Percentiles rank a stretch among this genome's conserved stretches.
These are phyloP conservation scores for Hypomyces rosellus DNA, from an alignment of 2,329 filamentous ascomycete genomes.

Conservation along the genomic window DNA sequence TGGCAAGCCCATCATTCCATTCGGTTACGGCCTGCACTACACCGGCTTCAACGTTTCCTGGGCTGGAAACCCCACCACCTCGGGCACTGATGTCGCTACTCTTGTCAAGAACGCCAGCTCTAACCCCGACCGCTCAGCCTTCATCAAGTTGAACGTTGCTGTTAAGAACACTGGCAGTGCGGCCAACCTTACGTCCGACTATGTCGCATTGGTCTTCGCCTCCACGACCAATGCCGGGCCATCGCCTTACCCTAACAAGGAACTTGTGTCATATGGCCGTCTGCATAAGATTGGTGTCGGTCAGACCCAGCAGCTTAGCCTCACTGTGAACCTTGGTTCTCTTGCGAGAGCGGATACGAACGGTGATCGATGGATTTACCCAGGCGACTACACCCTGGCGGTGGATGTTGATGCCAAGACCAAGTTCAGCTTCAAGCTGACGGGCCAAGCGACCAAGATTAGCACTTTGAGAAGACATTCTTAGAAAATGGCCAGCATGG, in stretches of 20 bases:
- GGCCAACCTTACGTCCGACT: slow-evolving; percentile 11
- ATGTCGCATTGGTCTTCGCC: slow-evolving; percentile 14
- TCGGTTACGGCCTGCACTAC: slow-evolving; percentile 53
- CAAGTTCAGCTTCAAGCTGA: slow-evolving; percentile 9
- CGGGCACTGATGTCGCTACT: slow-evolving; percentile 3
- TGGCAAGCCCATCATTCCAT: slow-evolving; percentile 42
- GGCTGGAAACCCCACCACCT: slow-evolving; percentile 2
- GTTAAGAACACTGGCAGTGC: slow-evolving; percentile 7
- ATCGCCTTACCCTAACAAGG: slow-evolving; percentile 11
- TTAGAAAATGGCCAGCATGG: background rate
- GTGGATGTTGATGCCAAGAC: slow-evolving; percentile 8
- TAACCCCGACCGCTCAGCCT: background rate
- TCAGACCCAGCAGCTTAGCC: slow-evolving; percentile 6
- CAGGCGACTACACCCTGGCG: slow-evolving; percentile 11
- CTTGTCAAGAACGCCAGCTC: slow-evolving; percentile 11
- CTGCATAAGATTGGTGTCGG: slow-evolving; percentile 9
- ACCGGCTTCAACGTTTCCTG: slow-evolving; percentile 39
- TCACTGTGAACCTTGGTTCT: slow-evolving; percentile 9
- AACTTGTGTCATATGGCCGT: slow-evolving; percentile 14
- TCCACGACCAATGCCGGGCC: slow-evolving; percentile 13
- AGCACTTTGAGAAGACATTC: slow-evolving; percentile 5
- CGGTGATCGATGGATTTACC: slow-evolving; percentile 14
- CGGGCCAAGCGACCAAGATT: slow-evolving; percentile 7
- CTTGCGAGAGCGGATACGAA: slow-evolving; percentile 12
- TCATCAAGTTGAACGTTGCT: slow-evolving; percentile 6